phyloP scores from a whole-genome alignment of 495 filamentous ascomycete species.

The Neurospora cerealis region DNA sequence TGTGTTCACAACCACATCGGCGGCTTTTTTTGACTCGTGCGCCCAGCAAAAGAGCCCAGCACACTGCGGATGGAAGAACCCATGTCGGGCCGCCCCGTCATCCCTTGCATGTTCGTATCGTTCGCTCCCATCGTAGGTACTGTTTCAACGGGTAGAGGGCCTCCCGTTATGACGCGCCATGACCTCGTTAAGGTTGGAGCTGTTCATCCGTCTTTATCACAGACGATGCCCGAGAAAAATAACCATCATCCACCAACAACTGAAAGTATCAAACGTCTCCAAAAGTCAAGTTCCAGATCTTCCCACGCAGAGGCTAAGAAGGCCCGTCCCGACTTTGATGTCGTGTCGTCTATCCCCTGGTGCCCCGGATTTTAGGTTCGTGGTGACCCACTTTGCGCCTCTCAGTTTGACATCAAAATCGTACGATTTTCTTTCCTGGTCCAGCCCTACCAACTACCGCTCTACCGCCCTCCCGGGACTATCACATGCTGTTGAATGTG shows the following conservation, averaged over 20 bases:
- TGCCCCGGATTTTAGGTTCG: background rate
- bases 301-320: background rate
- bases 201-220: background rate
- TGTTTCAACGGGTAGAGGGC: background rate
- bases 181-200: too few species aligned
- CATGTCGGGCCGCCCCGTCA: background rate
- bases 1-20: background rate
- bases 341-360: background rate
- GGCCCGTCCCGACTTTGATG: background rate
- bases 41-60: background rate
- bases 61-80: background rate
- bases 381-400: slow-evolving; percentile 6
- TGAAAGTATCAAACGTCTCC: background rate
- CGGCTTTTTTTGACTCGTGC: background rate
- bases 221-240: background rate
- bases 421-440: slow-evolving; percentile 16
- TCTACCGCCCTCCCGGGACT: background rate
- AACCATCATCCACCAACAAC: background rate
- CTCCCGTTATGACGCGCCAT: background rate
- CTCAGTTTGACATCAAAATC: slow-evolving; percentile 23
- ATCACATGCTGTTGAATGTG: background rate
- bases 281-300: background rate
- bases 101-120: background rate
- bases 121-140: background rate
- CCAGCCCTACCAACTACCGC: background rate